A percentile compares a stretch with the other conserved stretches of the same genome.
These are phyloP conservation scores for Croton setiger DNA, from an alignment of 441 rosid species.

Conservation along the genomic window DNA sequence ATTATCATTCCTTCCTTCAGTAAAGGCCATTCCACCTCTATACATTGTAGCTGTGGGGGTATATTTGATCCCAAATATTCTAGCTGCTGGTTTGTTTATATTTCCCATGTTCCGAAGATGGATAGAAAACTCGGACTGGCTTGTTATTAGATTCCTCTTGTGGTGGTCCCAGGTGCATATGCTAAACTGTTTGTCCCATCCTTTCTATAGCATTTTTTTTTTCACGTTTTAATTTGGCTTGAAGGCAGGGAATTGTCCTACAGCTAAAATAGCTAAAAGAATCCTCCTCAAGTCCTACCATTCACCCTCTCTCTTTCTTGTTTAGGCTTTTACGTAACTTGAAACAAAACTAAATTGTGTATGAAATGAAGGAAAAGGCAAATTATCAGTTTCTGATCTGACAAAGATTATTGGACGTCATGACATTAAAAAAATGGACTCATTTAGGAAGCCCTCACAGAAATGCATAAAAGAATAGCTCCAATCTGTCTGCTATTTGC, in stretches of 20 bases:
- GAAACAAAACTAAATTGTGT: neutral
- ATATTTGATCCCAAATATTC: conserved; percentile 76
- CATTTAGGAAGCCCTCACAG: neutral
- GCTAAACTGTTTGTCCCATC: neutral
- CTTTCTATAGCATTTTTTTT: conserved; percentile 1
- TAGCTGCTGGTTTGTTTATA: conserved; percentile 75
- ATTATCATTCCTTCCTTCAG: conserved; percentile 57
- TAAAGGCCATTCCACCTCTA: conserved; percentile 68
- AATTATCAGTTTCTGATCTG: neutral
- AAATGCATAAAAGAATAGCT: neutral
- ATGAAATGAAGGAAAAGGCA: neutral
- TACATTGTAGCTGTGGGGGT: conserved; percentile 71
- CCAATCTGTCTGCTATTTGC: neutral
- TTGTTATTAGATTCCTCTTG: conserved; percentile 73
- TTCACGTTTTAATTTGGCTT: conserved; percentile 6
- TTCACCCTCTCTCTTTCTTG: neutral
- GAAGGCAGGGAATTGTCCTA: neutral
- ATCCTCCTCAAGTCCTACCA: neutral
- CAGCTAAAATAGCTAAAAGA: conserved; percentile 1
- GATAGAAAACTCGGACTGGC: conserved; percentile 99
- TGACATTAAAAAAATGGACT: neutral
- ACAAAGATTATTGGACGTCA: neutral
- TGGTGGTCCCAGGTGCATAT: conserved; percentile 98
- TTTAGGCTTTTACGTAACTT: neutral
- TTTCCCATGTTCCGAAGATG: conserved; percentile 97